Base-by-base conservation (phyloP, 768 basidiomycete species). In the Trametes sanguinea region DNA sequence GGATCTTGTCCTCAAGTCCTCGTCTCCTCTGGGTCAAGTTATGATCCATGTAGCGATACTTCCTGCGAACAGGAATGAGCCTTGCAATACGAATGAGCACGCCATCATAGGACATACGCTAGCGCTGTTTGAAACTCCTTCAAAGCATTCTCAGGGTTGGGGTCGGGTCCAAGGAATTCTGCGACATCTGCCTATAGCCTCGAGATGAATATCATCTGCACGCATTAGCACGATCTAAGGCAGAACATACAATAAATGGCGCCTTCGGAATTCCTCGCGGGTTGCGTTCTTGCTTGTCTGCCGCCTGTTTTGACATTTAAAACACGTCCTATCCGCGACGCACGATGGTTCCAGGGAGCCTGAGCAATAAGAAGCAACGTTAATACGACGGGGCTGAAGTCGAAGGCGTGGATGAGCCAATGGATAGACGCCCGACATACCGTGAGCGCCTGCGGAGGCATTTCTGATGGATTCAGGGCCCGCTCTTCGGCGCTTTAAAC, bases 11-110 rank as follows among this genome's bases (percentile, higher is more conserved):
- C 67, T 95, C 90, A 4, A 98, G 80, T 16, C 89, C 85, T 54
- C 81, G 81, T 55, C 90, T 81, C 48, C 95, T 84, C 70, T 94
- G 89, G 6, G 86, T 78, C 51, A 95, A 79, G 71, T 86, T 95
- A 14, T 85, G 77, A 67, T 98, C 96, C 96, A 99, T 98, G 77
- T 96, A 98, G 52, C 92, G 90, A 80, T 99, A 98, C 81, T 99
- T 98, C 68, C 96, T 99, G 77, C 71, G 22, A 32, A 22, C 1
- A 13, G 9, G 3, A 6, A 50, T 6, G n/a, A 14, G 7, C 5
- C 13, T 14, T 50, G 10, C 30, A 9, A 13, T 32, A 29, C 48
- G 13, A 27, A 17, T 27, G 3, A 8, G 48, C 3, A 1, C 30
- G 30, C 13, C 13, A 27, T 13, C 8, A 9, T 39, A 17, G 32